Evolutionary conservation across 352 stramenopile species (phyloP), one percentile per base, ranked within the genome.

Genomic region (Pythium pectinolyticum): DNA sequence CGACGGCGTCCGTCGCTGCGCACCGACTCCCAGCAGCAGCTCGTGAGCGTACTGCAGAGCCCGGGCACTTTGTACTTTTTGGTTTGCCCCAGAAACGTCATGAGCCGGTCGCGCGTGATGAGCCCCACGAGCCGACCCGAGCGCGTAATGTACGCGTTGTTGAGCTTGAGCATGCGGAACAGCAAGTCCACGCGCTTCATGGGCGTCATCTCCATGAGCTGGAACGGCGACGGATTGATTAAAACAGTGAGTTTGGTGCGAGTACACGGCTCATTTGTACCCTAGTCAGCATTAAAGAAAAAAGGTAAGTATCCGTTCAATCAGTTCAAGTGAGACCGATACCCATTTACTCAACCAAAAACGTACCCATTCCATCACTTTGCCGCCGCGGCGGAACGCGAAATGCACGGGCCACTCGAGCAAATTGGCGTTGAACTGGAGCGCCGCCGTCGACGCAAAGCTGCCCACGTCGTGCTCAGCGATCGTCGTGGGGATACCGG

Each of bases 121-220:
- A 89, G 72, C 50, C 86, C 86, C 65, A 92, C 85, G 51, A 95
- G 77, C 20, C 72, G 74, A 0, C 88, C 88, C 6, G 81, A 90
- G 14, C 86, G 82, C 59, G 88, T 89, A 32, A 96, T 82, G 66
- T 93, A 96, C 28, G 86, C 83, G 65, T 94, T 90, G 67, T 93
- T 94, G 54, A 96, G 78, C 64, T 92, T 94, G 45, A 96, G 82
- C 83, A 95, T 94, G 39, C 88, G 82, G 69, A 96, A 95, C 25
- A 96, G 69, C 65, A 90, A 63, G 58, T 96, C 86, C 27, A 96
- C 85, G 22, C 81, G 81, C 46, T 80, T 82, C 82, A 94, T 92
- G 8, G 82, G 73, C 43, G 83, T 94, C 83, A 90, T 92, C 67
- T 89, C 81, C 77, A 94, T 89, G 15, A 94, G 40, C 56, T 91